A percentile compares a stretch with the other conserved stretches of the same genome.
These are phyloP conservation scores for Phytophthora cactorum DNA, from an alignment of 352 stramenopile genomes.

Conservation along the genomic window DNA sequence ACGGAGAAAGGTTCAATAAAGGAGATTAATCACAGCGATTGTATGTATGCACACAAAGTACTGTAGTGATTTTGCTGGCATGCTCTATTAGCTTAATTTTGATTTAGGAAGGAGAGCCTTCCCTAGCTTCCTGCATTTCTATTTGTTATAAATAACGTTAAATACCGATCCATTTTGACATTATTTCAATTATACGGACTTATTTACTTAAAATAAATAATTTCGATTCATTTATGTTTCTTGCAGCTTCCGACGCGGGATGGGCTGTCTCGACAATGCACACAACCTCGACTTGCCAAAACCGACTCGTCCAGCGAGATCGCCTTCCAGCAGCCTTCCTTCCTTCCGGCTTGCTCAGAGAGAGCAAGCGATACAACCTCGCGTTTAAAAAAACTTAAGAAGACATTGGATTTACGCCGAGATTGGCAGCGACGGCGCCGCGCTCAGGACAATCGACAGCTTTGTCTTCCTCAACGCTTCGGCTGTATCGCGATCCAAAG, in stretches of 20 bases:
- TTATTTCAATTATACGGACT: no score
- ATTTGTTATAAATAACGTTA: no score
- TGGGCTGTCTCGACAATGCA: constrained; percentile 21
- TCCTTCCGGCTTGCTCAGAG: constrained; percentile 8
- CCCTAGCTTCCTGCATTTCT: no score
- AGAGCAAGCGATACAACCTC: constrained; percentile 14
- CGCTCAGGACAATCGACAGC: constrained; percentile 20
- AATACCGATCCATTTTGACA: no score
- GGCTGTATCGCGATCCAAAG: constrained; percentile 32
- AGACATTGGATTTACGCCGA: not conserved
- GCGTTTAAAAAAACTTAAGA: constrained; percentile 4
- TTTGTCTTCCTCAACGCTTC: constrained; percentile 24
- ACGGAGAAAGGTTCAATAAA: no score
- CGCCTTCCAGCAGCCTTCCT: not conserved
- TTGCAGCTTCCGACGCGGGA: constrained; percentile 1
- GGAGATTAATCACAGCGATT: no score
- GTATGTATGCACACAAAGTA: no score
- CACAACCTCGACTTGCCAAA: constrained; percentile 21
- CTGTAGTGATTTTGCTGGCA: no score
- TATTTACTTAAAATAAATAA: no score
- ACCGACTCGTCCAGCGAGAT: constrained; percentile 31
- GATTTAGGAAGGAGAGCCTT: no score
- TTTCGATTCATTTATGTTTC: no score
- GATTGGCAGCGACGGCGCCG: constrained; percentile 11
- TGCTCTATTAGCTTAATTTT: no score